phyloP scores from a whole-genome alignment of 1,284 basidiomycete genomes.

The Marasmius tenuissimus region DNA sequence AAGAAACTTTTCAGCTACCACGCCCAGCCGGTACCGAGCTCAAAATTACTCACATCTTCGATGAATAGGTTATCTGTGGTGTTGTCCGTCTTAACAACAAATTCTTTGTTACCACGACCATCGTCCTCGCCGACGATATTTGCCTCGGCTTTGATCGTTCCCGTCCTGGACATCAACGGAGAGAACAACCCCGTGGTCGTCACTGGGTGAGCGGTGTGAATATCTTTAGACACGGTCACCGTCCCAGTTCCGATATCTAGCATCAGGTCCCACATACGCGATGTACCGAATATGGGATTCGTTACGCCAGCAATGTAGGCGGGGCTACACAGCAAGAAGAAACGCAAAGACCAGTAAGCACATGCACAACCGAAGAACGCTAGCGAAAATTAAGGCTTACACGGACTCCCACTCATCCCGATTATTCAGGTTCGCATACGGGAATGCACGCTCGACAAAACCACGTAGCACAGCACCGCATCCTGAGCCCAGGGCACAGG shows the following conservation, averaged over 20 bases:
- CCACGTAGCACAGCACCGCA: constrained; percentile 84
- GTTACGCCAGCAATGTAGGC: constrained; percentile 96
- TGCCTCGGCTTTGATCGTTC: constrained; percentile 62
- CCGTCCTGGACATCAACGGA: constrained; percentile 50
- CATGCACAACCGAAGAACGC: not conserved
- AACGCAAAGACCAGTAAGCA: not conserved
- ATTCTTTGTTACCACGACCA: constrained; percentile 41
- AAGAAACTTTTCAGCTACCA: not conserved
- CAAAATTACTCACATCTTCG: constrained; percentile 76
- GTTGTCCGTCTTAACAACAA: constrained; percentile 54
- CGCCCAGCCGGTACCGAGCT: not conserved
- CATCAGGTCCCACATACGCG: constrained; percentile 88
- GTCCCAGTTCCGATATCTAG: constrained; percentile 87
- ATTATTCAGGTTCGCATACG: constrained; percentile 89
- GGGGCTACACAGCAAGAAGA: constrained; percentile 44
- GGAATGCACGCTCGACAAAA: constrained; percentile 88
- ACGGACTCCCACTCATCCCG: constrained; percentile 88
- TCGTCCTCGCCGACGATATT: constrained; percentile 65
- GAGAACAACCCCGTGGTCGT: constrained; percentile 22
- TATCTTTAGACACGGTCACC: constrained; percentile 85
- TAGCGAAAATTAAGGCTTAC: constrained; percentile 43
- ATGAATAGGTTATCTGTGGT: constrained; percentile 84
- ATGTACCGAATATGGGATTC: constrained; percentile 92
- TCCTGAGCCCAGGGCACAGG: constrained; percentile 89
- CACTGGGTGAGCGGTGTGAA: constrained; percentile 59